Evolutionary conservation across 2,329 filamentous ascomycete species (phyloP).

Genomic region (Basipetospora chlamydospora): DNA sequence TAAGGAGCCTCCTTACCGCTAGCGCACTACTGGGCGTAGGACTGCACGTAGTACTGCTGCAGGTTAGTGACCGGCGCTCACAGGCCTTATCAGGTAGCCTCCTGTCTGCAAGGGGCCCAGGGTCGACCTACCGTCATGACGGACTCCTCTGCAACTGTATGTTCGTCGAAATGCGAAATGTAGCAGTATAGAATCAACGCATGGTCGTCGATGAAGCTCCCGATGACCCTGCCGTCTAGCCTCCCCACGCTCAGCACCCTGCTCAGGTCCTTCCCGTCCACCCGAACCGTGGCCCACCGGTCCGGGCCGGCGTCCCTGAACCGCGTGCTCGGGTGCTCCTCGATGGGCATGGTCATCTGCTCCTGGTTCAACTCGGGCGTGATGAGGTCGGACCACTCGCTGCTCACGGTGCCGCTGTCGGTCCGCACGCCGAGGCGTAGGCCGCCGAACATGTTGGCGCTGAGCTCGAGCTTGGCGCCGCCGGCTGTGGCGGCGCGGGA

Average conservation of each 20-base stretch:
- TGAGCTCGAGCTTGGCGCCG: constrained; percentile 63
- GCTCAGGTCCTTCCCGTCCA: constrained; percentile 91
- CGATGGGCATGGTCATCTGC: constrained; percentile 56
- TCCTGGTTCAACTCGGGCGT: constrained; percentile 78
- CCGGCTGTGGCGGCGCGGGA: constrained; percentile 5
- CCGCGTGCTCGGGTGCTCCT: constrained; percentile 66
- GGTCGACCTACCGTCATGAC: constrained; percentile 53
- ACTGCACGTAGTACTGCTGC: constrained; percentile 30
- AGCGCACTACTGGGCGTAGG: constrained; percentile 22
- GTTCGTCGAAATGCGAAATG: constrained; percentile 55
- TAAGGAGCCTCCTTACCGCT: no score
- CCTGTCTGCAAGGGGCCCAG: neutral
- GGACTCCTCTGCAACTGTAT: constrained; percentile 44
- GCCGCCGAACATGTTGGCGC: constrained; percentile 88
- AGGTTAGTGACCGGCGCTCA: no score
- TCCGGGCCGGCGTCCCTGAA: constrained; percentile 67
- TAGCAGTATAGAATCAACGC: constrained; percentile 76
- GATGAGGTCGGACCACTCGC: constrained; percentile 69
- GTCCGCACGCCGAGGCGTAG: constrained; percentile 67
- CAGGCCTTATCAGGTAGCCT: neutral
- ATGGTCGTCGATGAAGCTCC: constrained; percentile 71
- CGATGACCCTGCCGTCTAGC: constrained; percentile 81
- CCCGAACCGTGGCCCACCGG: constrained; percentile 75
- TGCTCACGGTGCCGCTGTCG: constrained; percentile 72
- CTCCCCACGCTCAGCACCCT: constrained; percentile 84